A percentile compares a stretch with the other conserved stretches of the same genome.
Evolutionary conservation across 2,329 filamentous ascomycete species (phyloP).

Genomic region (Trichoderma endophyticum): DNA sequence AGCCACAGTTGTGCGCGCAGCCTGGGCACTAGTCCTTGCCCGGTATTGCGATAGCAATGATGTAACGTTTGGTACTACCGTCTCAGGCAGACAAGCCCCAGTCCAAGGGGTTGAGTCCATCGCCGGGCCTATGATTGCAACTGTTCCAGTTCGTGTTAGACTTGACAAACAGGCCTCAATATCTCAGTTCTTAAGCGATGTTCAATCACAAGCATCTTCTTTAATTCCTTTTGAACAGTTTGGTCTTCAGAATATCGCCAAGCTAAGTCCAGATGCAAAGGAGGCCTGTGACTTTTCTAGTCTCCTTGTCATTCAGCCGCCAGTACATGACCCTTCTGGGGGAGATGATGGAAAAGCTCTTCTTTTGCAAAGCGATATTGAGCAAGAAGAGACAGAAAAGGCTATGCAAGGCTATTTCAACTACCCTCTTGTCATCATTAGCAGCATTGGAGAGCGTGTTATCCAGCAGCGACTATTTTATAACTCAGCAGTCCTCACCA

Average conservation of each 20-base stretch:
- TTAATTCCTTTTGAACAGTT: constrained; percentile 23
- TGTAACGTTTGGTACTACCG: constrained; percentile 21
- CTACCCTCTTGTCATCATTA: neutral
- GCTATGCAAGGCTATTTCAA: constrained; percentile 12
- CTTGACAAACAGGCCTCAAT: neutral
- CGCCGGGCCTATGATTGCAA: constrained; percentile 20
- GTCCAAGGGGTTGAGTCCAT: constrained; percentile 20
- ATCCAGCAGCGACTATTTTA: constrained; percentile 2
- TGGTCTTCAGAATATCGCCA: constrained; percentile 24
- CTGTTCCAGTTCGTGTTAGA: constrained; percentile 8
- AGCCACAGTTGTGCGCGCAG: constrained; percentile 26
- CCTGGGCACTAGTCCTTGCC: constrained; percentile 34
- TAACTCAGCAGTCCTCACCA: neutral
- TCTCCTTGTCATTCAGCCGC: constrained; percentile 21
- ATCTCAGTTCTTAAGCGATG: neutral
- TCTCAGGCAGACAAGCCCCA: constrained; percentile 23
- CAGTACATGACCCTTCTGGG: neutral
- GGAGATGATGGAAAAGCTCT: neutral
- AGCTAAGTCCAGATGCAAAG: constrained; percentile 16
- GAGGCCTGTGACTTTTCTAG: constrained; percentile 23
- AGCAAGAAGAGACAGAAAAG: neutral
- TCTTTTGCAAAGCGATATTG: neutral
- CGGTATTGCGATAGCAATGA: constrained; percentile 32
- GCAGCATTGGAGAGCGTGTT: neutral
- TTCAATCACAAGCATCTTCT: constrained; percentile 16